Base-by-base conservation (phyloP, 306 rosid species). In the Alnus glutinosa region DNA sequence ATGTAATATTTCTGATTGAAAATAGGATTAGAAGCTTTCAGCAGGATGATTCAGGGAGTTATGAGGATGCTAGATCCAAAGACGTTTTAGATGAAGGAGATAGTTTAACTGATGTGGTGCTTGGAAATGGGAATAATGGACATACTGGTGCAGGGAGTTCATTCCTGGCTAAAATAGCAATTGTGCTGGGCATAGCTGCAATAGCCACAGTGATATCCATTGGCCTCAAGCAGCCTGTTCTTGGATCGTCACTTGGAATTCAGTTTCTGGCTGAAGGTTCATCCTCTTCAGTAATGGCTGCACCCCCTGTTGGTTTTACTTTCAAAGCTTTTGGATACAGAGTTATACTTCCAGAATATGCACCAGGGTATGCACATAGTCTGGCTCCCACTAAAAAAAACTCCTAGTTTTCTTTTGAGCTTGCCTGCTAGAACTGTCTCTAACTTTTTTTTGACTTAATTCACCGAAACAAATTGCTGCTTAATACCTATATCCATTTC, bases 141-240 rank as follows among this genome's bases (percentile, higher is more conserved):
- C 46, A 72, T 18, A 77, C 73, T 49, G 79, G 76, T 78, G 19
- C 28, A 3, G 88, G 66, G 62, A 70, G 73, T 61, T 78, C 89
- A 8, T 87, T 90, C 80, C 78, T 78, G 39, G 86, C 86, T 32
- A 76, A 85, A 78, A 78, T 88, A 39, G 88, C 86, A 44, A 85
- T 83, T 78, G 89, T 83, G 10, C 64, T 88, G 32, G 94, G 92
- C 69, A 50, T 88, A 77, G 92, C 92, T 70, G 87, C 82, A 49
- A 80, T 79, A 42, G 81, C 82, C 63, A 90, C 91, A 12, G 61
- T 83, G 46, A 85, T 82, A 77, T 90, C 89, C 71, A 75, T 82
- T 58, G 52, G 80, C 83, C 64, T 73, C 71, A 83, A 78, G 70
- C 55, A 55, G 36, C 86, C 90, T 23, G 42, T 68, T 75, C 78